A percentile compares a stretch with the other conserved stretches of the same genome.
phyloP scores from a whole-genome alignment of 2,329 filamentous ascomycete genomes.

The Akanthomyces muscarius region DNA sequence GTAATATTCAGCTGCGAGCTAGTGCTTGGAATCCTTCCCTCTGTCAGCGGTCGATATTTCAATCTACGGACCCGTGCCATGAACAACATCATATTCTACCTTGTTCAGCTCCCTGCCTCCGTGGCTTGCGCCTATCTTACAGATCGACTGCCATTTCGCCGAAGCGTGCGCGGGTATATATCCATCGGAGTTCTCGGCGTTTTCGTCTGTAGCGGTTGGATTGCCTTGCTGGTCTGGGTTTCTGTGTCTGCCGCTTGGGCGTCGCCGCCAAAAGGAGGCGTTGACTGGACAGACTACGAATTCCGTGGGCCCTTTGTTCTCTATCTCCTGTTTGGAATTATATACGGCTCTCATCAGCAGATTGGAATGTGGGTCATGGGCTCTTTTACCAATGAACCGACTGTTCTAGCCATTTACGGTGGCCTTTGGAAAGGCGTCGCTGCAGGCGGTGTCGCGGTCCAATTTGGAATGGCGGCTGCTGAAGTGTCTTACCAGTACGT shows the following conservation, averaged over 20 bases:
- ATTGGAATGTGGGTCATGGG: slow-evolving; percentile 20
- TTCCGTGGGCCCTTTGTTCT: slow-evolving; percentile 19
- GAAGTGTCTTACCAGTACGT: slow-evolving; percentile 5
- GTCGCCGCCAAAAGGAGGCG: slow-evolving; percentile 9
- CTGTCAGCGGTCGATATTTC: slow-evolving; percentile 21
- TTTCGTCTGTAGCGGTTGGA: slow-evolving; percentile 14
- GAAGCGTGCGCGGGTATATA: slow-evolving; percentile 12
- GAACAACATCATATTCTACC: slow-evolving; percentile 20
- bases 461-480: slow-evolving; percentile 10
- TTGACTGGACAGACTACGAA: slow-evolving; percentile 19
- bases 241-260: slow-evolving; percentile 6
- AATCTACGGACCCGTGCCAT: slow-evolving; percentile 20
- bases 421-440: slow-evolving; percentile 20
- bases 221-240: slow-evolving; percentile 16
- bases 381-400: slow-evolving; percentile 21
- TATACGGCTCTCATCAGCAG: slow-evolving; percentile 19
- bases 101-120: slow-evolving; percentile 20
- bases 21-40: slow-evolving; percentile 16
- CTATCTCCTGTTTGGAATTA: slow-evolving; percentile 18
- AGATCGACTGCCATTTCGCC: slow-evolving; percentile 11
- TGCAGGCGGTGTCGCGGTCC: slow-evolving; percentile 11
- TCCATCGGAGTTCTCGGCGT: slow-evolving; percentile 14
- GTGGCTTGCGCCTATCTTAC: slow-evolving; percentile 17
- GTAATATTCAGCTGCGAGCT: slow-evolving; percentile 21
- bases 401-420: slow-evolving; percentile 17